These are phyloP conservation scores for Tolypocladium ovalisporum DNA, from an alignment of 2,329 filamentous ascomycete species.

Conservation along the genomic window DNA sequence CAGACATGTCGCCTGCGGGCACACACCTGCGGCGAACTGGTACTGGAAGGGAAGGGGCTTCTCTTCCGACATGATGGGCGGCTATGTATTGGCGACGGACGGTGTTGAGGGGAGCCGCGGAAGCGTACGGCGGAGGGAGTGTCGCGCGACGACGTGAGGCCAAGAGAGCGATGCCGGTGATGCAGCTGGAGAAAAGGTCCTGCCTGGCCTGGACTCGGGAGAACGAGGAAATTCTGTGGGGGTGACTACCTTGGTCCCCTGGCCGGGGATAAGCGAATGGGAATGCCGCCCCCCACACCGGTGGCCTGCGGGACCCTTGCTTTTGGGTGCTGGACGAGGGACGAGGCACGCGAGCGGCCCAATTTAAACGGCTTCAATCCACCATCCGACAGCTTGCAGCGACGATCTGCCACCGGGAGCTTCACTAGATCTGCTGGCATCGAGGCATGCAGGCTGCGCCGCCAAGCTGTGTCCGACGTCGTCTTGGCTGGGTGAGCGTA, in stretches of 20 bases:
- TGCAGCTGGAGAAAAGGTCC: neutral
- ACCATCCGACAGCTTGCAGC: neutral
- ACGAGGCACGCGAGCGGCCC: neutral
- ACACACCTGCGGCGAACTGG: constrained; percentile 84
- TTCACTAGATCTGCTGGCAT: neutral
- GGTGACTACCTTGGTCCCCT: neutral
- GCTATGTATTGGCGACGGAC: constrained; percentile 9
- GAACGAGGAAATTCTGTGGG: neutral
- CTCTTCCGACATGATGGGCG: constrained; percentile 47
- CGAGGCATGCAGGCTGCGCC: too few species aligned
- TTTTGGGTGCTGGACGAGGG: neutral
- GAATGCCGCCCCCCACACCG: neutral
- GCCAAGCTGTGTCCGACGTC: too few species aligned
- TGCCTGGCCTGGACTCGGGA: neutral
- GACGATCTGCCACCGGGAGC: neutral
- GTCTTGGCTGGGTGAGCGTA: neutral
- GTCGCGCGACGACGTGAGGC: neutral
- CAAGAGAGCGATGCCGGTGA: neutral
- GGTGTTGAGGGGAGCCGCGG: neutral
- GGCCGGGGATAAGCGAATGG: neutral
- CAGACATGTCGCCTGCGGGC: constrained; percentile 1
- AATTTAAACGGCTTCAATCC: neutral
- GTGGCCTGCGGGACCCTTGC: neutral
- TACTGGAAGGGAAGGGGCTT: constrained; percentile 85
- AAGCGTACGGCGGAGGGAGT: neutral